phyloP scores from a whole-genome alignment of 148 eudicot species.

The Silene latifolia region DNA sequence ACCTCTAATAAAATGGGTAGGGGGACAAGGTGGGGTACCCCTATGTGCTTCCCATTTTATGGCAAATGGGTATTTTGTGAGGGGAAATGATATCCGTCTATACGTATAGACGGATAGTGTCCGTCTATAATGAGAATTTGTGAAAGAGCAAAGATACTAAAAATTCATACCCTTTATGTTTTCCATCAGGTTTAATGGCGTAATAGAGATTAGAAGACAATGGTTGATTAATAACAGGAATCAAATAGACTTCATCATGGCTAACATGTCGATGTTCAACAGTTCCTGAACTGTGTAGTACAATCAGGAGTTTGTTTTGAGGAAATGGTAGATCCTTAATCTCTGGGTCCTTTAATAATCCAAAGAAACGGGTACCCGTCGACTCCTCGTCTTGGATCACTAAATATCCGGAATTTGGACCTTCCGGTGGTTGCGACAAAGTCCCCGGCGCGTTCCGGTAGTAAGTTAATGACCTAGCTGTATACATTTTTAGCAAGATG shows the following conservation, averaged over 20 bases:
- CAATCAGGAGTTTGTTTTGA: conserved; percentile 31
- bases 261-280: neutral
- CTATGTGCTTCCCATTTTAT: too few relatives aligned
- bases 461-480: conserved; percentile 30
- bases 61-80: too few relatives aligned
- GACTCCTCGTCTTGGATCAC: conserved; percentile 35
- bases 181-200: conserved; percentile 28
- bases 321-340: conserved; percentile 31
- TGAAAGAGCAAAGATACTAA: too few relatives aligned
- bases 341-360: conserved; percentile 18
- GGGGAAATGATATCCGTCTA: too few relatives aligned
- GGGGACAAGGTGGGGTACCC: too few relatives aligned
- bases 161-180: conserved; percentile 24
- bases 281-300: conserved; percentile 12
- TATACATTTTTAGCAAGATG: conserved; percentile 23
- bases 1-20: too few relatives aligned
- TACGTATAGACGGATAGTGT: too few relatives aligned
- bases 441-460: conserved; percentile 27
- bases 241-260: conserved; percentile 27
- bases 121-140: too few relatives aligned
- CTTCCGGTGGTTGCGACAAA: conserved; percentile 24
- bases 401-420: conserved; percentile 37
- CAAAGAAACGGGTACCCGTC: conserved; percentile 20
- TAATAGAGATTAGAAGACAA: conserved; percentile 32
- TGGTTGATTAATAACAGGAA: conserved; percentile 35